Base-by-base conservation (phyloP, 495 filamentous ascomycete species). In the Massariosphaeria phaeospora region DNA sequence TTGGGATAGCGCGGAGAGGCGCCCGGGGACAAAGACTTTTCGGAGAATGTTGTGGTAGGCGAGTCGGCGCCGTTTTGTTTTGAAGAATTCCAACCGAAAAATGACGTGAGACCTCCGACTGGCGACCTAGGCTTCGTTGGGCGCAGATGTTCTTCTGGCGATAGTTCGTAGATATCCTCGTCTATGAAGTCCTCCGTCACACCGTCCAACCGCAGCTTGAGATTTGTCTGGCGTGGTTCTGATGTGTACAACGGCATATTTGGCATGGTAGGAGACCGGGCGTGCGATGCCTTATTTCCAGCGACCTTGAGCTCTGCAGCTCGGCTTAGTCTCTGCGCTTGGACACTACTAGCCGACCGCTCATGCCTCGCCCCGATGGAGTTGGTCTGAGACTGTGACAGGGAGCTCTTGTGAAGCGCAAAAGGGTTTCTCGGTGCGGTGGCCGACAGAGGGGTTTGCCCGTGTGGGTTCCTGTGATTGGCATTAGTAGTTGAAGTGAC, bases 51-150 rank as follows among this genome's bases (percentile, higher is more conserved):
- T 12, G 82, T 84, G 39, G 79, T 81, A 13, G 82, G 79, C 1
- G 79, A 80, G 52, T 80, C 81, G 13, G 71, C 76, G 20, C 79
- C 80, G 30, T 79, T 76, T 21, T 62, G 59, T 46, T 82, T 79
- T 3, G 78, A 71, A 21, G 71, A 75, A 48, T 81, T 81, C 82
- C 83, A 85, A 52, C 83, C 79, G 57, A 88, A 86, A 67, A 88
- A 83, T 13, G 79, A 82, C 20, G 81, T 83, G 49, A 86, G 77
- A 50, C 79, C 83, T 35, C 75, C 74, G 18, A 41, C 55, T 6
- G 83, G 81, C 7, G 83, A 83, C 55, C 79, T 83, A 10, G 82
- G 79, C 62, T 62, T 75, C 65, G 20, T 69, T 53, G 26, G 55
- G 55, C 42, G 65, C 49, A 34, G 70, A 64, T 27, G 59, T 38